Conservation (phyloP, 768 basidiomycete species). For the Collybia nuda region DNA sequence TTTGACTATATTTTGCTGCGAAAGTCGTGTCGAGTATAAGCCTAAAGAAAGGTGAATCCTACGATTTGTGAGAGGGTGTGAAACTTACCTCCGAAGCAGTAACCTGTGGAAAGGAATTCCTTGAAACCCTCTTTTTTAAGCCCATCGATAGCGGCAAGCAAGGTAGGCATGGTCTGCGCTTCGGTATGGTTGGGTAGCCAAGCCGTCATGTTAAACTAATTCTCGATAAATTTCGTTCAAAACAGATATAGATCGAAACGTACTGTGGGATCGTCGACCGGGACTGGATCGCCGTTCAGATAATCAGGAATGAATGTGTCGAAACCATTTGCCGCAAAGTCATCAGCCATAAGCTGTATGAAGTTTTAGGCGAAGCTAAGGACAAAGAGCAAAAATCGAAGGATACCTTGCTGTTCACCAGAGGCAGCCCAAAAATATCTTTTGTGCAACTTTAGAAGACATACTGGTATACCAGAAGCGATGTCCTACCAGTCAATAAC, state of each 20-base stretch:
- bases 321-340: conserved; percentile 18
- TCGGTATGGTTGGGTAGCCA: conserved; percentile 32
- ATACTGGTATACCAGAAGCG: not conserved
- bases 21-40: conserved; percentile 30
- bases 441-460: not conserved
- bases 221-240: no score
- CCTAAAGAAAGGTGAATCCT: conserved; percentile 1
- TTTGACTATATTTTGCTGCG: conserved; percentile 26
- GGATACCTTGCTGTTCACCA: conserved; percentile 15
- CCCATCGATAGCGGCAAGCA: conserved; percentile 29
- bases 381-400: not conserved
- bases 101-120: conserved; percentile 32
- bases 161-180: conserved; percentile 25
- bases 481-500: conserved; percentile 10
- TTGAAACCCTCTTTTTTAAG: conserved; percentile 35
- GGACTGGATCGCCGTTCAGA: conserved; percentile 16
- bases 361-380: not conserved
- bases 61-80: no score
- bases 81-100: conserved; percentile 30
- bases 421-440: conserved; percentile 16
- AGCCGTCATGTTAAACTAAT: conserved; percentile 18
- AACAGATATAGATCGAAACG: not conserved
- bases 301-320: conserved; percentile 18
- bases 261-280: conserved; percentile 13
- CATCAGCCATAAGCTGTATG: conserved; percentile 15